Percentiles rank a stretch among this genome's conserved stretches.
These are phyloP conservation scores for Penicillium daleae DNA, from an alignment of 495 filamentous ascomycete genomes.

Conservation along the genomic window DNA sequence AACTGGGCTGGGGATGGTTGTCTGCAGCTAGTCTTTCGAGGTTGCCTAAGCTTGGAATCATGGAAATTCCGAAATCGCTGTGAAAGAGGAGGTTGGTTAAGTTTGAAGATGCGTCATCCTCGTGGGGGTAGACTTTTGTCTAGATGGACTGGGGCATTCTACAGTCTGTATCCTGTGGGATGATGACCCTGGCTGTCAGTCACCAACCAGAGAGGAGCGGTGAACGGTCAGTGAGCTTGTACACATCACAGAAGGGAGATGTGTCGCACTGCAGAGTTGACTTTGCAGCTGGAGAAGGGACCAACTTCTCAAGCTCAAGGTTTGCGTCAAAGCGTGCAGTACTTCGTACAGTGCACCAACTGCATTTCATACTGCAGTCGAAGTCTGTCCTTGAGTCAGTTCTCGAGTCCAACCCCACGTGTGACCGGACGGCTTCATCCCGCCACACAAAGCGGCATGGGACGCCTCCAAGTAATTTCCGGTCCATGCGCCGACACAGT, in stretches of 20 bases:
- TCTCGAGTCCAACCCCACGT: neutral
- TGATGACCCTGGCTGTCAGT: neutral
- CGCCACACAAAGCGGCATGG: conserved; percentile 18
- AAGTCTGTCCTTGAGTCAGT: neutral
- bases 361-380: neutral
- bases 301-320: neutral
- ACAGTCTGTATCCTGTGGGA: neutral
- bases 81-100: neutral
- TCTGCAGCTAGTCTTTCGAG: neutral
- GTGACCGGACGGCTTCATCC: neutral
- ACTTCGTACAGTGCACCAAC: neutral
- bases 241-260: neutral
- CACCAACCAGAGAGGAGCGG: conserved; percentile 14
- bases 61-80: neutral
- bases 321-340: conserved; percentile 19
- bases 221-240: conserved; percentile 1
- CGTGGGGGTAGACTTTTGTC: neutral
- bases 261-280: conserved; percentile 22
- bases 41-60: neutral
- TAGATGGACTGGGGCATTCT: neutral
- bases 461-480: conserved; percentile 1
- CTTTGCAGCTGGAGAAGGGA: conserved; percentile 6
- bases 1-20: neutral
- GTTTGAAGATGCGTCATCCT: conserved; percentile 7
- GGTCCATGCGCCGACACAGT: conserved; percentile 9